Evolutionary conservation across 1,139 yeast genomes (phyloP).

Genomic region (Yamadazyma friedrichii): DNA sequence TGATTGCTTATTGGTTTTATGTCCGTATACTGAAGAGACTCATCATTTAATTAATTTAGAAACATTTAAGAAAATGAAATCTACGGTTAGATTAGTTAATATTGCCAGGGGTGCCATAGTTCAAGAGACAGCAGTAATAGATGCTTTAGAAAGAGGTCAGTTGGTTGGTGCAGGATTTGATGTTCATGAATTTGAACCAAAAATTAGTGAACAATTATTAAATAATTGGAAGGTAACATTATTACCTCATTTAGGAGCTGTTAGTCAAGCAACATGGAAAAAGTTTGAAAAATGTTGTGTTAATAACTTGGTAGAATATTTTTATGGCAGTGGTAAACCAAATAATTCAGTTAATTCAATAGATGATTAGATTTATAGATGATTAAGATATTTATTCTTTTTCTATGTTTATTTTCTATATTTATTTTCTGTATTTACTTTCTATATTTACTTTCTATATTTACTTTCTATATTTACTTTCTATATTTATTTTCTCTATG

Average conservation of each 20-base stretch:
- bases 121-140: slow-evolving; percentile 33
- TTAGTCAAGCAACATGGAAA: slow-evolving; percentile 28
- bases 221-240: slow-evolving; percentile 30
- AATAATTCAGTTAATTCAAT: slow-evolving; percentile 18
- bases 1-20: slow-evolving; percentile 33
- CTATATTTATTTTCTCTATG: no score
- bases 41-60: slow-evolving; percentile 27
- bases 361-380: neutral
- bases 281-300: slow-evolving; percentile 33
- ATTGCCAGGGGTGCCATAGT: slow-evolving; percentile 40
- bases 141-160: slow-evolving; percentile 35
- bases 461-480: no score
- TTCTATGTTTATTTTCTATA: no score
- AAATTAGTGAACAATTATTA: slow-evolving; percentile 25
- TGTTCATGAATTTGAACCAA: slow-evolving; percentile 41
- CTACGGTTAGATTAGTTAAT: slow-evolving; percentile 31
- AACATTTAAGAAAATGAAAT: slow-evolving; percentile 30
- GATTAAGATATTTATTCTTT: neutral
- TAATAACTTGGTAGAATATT: slow-evolving; percentile 27
- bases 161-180: slow-evolving; percentile 40
- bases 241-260: slow-evolving; percentile 36
- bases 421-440: no score
- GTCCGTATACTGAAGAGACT: slow-evolving; percentile 32
- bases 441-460: no score
- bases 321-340: slow-evolving; percentile 25